Evolutionary conservation across 768 basidiomycete genomes (phyloP).

Genomic region (Chalciporus piperatus): DNA sequence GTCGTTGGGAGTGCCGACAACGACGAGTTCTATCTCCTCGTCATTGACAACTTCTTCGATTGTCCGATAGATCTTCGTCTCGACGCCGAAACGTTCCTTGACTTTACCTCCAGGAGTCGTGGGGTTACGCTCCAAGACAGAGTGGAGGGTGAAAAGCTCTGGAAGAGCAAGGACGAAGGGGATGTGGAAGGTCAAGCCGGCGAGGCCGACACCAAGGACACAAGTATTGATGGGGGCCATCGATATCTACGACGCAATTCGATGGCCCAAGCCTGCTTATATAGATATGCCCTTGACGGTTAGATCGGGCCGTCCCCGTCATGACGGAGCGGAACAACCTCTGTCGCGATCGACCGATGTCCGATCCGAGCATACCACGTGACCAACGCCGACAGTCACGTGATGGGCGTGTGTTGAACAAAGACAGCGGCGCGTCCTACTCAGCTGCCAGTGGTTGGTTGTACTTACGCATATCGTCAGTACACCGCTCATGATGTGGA

Average conservation of each 20-base stretch:
- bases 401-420: slow-evolving; percentile 15
- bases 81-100: slow-evolving; percentile 59
- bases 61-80: slow-evolving; percentile 54
- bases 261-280: neutral
- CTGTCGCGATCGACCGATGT: too few species aligned
- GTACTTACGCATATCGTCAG: neutral
- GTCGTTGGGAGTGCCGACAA: slow-evolving; percentile 69
- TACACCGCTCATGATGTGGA: slow-evolving; percentile 19
- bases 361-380: slow-evolving; percentile 7
- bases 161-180: slow-evolving; percentile 77
- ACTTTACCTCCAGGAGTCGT: slow-evolving; percentile 58
- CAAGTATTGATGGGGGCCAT: slow-evolving; percentile 60
- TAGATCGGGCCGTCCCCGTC: slow-evolving; percentile 2
- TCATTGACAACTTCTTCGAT: slow-evolving; percentile 63
- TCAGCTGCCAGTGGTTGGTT: too few species aligned
- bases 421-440: neutral
- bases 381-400: slow-evolving; percentile 14
- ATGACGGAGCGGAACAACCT: neutral
- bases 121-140: slow-evolving; percentile 77
- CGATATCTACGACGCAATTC: slow-evolving; percentile 6
- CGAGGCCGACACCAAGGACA: slow-evolving; percentile 74
- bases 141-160: slow-evolving; percentile 63
- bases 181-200: slow-evolving; percentile 75
- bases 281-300: neutral
- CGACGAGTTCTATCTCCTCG: slow-evolving; percentile 60